Evolutionary conservation across 257 asterid species (phyloP).

Genomic region (Solanum microdontum): DNA sequence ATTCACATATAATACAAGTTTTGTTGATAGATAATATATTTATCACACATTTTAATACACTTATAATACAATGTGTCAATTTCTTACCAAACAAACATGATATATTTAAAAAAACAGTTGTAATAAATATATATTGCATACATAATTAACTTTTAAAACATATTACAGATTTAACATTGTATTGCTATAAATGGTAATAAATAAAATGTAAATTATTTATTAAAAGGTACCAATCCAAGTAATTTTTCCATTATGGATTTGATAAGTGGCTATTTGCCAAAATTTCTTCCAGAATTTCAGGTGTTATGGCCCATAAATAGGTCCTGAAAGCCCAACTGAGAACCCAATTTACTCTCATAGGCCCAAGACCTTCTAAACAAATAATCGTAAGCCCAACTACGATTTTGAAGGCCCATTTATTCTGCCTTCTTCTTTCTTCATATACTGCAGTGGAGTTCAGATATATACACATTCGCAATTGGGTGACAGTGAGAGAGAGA

Average conservation of each 20-base stretch:
- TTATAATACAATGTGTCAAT: too few relatives aligned
- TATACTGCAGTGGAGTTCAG: not conserved
- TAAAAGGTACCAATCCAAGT: too few relatives aligned
- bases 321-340: not conserved
- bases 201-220: too few relatives aligned
- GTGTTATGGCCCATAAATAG: not conserved
- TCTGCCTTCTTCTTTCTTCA: not conserved
- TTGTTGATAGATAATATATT: too few relatives aligned
- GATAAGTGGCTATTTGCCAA: not conserved
- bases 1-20: too few relatives aligned
- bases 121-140: too few relatives aligned
- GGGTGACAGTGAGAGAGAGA: not conserved
- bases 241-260: not conserved
- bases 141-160: too few relatives aligned
- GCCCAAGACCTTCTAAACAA: not conserved
- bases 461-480: not conserved
- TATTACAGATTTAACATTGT: too few relatives aligned
- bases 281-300: not conserved
- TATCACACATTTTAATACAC: too few relatives aligned
- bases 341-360: not conserved
- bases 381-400: not conserved
- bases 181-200: too few relatives aligned
- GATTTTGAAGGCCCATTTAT: not conserved
- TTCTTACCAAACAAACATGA: too few relatives aligned
- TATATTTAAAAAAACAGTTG: too few relatives aligned